phyloP scores from a whole-genome alignment of 1,284 basidiomycete genomes.

The Fomitopsis palustris region DNA sequence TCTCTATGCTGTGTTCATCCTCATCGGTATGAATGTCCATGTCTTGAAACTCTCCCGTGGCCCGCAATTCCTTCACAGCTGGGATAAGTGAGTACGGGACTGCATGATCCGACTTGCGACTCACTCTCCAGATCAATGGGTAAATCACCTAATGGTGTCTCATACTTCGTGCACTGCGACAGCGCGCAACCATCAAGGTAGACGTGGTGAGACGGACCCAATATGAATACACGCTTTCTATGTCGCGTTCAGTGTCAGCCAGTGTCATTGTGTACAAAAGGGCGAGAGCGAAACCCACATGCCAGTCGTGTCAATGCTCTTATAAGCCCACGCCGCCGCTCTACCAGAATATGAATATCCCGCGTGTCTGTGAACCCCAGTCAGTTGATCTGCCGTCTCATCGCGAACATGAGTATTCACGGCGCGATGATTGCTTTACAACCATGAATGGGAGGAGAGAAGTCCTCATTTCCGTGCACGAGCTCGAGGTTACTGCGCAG shows the following conservation, averaged over 20 bases:
- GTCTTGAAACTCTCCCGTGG: slow-evolving; percentile 67
- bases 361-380: slow-evolving; percentile 69
- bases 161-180: slow-evolving; percentile 72
- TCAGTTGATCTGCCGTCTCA: slow-evolving; percentile 7
- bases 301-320: slow-evolving; percentile 73
- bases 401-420: slow-evolving; percentile 45
- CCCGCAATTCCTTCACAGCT: slow-evolving; percentile 71
- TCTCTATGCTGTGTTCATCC: slow-evolving; percentile 96
- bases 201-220: slow-evolving; percentile 95
- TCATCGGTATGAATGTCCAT: slow-evolving; percentile 78
- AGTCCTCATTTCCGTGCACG: slow-evolving; percentile 48
- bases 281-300: slow-evolving; percentile 56
- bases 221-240: slow-evolving; percentile 89
- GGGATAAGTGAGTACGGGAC: background rate
- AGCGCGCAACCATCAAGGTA: slow-evolving; percentile 88
- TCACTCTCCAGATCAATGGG: slow-evolving; percentile 76
- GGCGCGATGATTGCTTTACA: slow-evolving; percentile 97
- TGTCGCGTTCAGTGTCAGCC: slow-evolving; percentile 7
- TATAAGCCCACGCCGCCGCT: slow-evolving; percentile 95
- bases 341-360: slow-evolving; percentile 95
- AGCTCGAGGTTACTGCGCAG: slow-evolving; percentile 62
- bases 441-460: slow-evolving; percentile 61
- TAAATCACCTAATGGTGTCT: slow-evolving; percentile 85
- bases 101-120: slow-evolving; percentile 23
- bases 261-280: background rate